Evolutionary conservation across 495 filamentous ascomycete species (phyloP).

Genomic region (Neurospora tetraspora): DNA sequence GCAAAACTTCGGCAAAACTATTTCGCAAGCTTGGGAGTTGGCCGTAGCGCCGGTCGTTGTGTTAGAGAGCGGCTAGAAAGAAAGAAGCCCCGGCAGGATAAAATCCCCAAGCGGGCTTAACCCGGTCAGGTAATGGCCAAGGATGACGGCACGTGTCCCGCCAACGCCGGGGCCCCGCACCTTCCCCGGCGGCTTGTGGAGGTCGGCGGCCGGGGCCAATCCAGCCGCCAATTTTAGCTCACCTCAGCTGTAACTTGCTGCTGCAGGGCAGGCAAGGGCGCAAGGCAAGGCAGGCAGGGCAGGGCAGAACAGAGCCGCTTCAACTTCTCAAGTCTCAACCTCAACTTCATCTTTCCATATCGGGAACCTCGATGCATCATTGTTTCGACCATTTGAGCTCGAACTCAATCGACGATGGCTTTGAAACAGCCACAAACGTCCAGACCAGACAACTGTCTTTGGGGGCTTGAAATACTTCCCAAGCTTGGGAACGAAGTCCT

Average conservation of each 20-base stretch:
- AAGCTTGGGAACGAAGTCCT: not conserved
- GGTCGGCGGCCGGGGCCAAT: not conserved
- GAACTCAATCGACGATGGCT: not conserved
- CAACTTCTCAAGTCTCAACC: not conserved
- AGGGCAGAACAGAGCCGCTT: not conserved
- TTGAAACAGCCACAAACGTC: not conserved
- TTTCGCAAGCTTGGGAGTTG: not conserved
- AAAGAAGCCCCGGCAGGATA: not conserved
- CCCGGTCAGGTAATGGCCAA: not conserved
- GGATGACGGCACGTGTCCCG: not conserved
- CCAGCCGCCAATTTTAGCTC: not conserved
- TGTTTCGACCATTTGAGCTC: not conserved
- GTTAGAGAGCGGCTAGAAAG: not conserved
- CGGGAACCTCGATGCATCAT: not conserved
- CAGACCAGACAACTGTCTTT: not conserved
- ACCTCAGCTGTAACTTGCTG: not conserved
- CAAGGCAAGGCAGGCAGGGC: not conserved
- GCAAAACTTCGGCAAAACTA: constrained; percentile 1
- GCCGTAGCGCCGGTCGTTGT: not conserved
- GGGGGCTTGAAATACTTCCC: not conserved
- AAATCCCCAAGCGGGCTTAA: not conserved
- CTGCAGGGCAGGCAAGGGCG: not conserved
- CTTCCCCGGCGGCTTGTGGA: not conserved
- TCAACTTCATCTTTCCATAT: not conserved
- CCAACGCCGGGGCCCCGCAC: not conserved